A percentile compares a stretch with the other conserved stretches of the same genome.
Evolutionary conservation across 2,329 filamentous ascomycete species (phyloP).

Genomic region (Magnaporthiopsis incrustans): DNA sequence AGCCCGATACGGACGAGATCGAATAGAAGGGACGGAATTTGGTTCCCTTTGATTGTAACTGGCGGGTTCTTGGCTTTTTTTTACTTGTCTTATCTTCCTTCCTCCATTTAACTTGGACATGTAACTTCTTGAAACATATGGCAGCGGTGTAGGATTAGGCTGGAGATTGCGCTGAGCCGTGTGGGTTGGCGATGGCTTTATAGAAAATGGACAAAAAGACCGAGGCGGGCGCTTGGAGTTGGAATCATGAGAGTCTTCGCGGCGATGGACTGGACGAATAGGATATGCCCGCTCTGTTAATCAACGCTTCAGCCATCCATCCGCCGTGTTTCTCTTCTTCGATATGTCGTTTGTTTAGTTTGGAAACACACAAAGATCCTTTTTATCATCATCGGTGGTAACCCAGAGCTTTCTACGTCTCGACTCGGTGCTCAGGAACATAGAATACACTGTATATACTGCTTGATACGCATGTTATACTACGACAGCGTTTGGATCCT

Average conservation of each 20-base stretch:
- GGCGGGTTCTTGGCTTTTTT: not conserved
- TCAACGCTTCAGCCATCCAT: not conserved
- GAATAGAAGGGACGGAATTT: not conserved
- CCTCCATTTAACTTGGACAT: not conserved
- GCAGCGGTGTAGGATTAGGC: not conserved
- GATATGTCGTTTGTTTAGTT: not conserved
- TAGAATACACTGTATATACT: not conserved
- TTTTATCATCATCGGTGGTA: no score
- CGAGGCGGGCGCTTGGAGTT: not conserved
- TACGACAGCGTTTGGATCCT: not conserved
- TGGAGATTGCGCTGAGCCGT: not conserved
- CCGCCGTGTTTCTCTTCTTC: not conserved
- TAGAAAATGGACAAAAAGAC: not conserved
- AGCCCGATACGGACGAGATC: conserved; percentile 16
- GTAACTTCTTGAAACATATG: not conserved
- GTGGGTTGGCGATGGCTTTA: not conserved
- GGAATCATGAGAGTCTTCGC: not conserved
- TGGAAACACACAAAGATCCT: no score
- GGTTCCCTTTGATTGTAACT: not conserved
- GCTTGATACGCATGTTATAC: not conserved
- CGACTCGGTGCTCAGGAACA: not conserved
- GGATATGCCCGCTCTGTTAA: not conserved
- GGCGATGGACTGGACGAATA: not conserved
- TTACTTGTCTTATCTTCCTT: not conserved
- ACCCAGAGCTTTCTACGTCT: not conserved